Evolutionary conservation across 345 rosid genomes (phyloP).

Genomic region (Stellera chamaejasme): DNA sequence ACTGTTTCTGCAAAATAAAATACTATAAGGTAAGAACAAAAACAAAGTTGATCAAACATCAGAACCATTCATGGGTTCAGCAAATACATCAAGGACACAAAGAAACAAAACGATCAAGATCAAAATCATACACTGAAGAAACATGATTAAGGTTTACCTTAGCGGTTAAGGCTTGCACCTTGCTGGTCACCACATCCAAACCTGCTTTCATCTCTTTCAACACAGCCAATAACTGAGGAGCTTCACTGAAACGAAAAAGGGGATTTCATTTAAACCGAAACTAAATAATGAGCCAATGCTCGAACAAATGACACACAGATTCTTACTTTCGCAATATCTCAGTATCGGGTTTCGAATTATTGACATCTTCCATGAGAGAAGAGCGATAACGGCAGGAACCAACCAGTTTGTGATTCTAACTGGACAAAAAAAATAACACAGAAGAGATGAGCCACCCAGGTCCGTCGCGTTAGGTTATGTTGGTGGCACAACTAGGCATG

Average conservation of each 20-base stretch:
- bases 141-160: conserved; percentile 33
- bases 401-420: too few relatives aligned
- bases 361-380: conserved; percentile 18
- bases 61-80: too few relatives aligned
- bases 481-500: too few relatives aligned
- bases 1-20: too few relatives aligned
- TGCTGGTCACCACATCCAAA: conserved; percentile 56
- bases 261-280: background rate
- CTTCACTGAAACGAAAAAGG: conserved; percentile 36
- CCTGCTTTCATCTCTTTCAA: conserved; percentile 79
- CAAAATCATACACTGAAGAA: background rate
- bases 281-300: background rate
- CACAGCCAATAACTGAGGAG: conserved; percentile 47
- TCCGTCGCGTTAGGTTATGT: too few relatives aligned
- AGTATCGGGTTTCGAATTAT: conserved; percentile 6
- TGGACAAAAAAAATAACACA: too few relatives aligned
- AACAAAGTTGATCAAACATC: too few relatives aligned
- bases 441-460: too few relatives aligned
- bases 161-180: conserved; percentile 65
- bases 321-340: conserved; percentile 31
- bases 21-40: too few relatives aligned
- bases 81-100: too few relatives aligned
- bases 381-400: too few relatives aligned
- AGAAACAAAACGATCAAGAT: background rate
- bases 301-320: background rate